Conservation (phyloP, 352 stramenopile species). For the Aphanomyces invadans region DNA sequence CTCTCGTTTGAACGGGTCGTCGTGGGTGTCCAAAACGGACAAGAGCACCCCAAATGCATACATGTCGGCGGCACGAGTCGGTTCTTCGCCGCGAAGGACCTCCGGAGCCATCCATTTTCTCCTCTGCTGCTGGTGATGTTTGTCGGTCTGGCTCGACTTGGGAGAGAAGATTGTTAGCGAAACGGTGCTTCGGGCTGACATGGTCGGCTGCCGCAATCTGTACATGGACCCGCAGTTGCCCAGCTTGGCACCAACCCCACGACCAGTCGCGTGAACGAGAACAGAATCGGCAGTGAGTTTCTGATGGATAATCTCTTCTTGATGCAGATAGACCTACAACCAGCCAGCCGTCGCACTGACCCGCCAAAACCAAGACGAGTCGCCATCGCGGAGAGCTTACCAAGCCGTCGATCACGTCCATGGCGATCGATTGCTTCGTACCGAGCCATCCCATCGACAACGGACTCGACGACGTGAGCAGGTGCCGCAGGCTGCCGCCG, state of each 20-base stretch:
- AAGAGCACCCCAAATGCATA: constrained; percentile 21
- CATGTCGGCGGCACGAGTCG: constrained; percentile 18
- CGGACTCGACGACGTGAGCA: constrained; percentile 1
- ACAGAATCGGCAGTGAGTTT: constrained; percentile 2
- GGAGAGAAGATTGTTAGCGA: background rate
- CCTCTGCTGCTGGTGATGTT: background rate
- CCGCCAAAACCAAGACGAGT: too few relatives aligned
- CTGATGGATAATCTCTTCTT: constrained; percentile 11
- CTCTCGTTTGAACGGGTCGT: constrained; percentile 21
- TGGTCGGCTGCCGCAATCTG: background rate
- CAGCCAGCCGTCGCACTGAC: too few relatives aligned
- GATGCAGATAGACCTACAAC: background rate
- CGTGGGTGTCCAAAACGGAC: constrained; percentile 21
- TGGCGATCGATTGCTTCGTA: constrained; percentile 9
- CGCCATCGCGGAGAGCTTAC: too few relatives aligned
- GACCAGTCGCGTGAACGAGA: background rate
- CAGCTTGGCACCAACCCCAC: background rate
- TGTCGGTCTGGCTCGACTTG: background rate
- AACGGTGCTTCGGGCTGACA: background rate
- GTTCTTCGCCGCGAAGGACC: constrained; percentile 8
- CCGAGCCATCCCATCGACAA: constrained; percentile 4
- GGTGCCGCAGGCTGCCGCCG: background rate
- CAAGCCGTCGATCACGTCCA: constrained; percentile 9
- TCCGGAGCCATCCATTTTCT: constrained; percentile 22
- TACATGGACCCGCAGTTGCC: background rate